Evolutionary conservation across 1,284 basidiomycete genomes (phyloP).

Genomic region (Fomitiporia mediterranea): DNA sequence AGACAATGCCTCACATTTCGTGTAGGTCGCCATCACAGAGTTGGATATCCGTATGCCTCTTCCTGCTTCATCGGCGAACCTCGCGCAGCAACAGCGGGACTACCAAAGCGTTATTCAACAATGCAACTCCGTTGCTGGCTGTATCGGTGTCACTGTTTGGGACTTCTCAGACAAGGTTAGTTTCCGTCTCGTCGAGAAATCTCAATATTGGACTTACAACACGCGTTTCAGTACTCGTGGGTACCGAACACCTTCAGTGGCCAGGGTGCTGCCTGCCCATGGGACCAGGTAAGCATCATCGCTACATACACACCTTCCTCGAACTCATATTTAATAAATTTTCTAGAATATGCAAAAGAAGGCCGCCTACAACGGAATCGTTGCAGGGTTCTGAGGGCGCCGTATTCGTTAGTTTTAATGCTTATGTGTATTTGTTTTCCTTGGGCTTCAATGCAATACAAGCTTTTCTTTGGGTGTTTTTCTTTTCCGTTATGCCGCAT

Average conservation of each 20-base stretch:
- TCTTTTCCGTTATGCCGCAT: no score
- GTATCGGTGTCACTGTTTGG: conserved; percentile 48
- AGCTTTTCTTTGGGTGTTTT: no score
- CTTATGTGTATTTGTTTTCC: neutral
- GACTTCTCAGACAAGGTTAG: conserved; percentile 42
- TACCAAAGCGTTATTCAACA: conserved; percentile 42
- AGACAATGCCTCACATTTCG: neutral
- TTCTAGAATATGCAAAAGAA: conserved; percentile 23
- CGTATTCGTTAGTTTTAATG: neutral
- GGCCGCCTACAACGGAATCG: conserved; percentile 24
- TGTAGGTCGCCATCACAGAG: conserved; percentile 42
- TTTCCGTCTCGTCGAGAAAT: neutral
- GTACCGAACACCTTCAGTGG: conserved; percentile 25
- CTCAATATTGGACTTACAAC: neutral
- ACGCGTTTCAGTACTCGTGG: conserved; percentile 23
- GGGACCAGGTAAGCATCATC: conserved; percentile 22
- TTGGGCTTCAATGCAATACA: no score
- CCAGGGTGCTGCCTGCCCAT: conserved; percentile 25
- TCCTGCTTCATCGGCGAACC: conserved; percentile 40
- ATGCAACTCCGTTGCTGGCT: conserved; percentile 38
- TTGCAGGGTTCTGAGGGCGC: conserved; percentile 16
- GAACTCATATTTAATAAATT: neutral
- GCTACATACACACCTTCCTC: neutral
- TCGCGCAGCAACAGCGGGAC: conserved; percentile 46
- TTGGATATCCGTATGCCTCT: conserved; percentile 50